A percentile compares a stretch with the other conserved stretches of the same genome.
Conservation (phyloP, 2,329 filamentous ascomycete genomes). For the Penicillium sp. region DNA sequence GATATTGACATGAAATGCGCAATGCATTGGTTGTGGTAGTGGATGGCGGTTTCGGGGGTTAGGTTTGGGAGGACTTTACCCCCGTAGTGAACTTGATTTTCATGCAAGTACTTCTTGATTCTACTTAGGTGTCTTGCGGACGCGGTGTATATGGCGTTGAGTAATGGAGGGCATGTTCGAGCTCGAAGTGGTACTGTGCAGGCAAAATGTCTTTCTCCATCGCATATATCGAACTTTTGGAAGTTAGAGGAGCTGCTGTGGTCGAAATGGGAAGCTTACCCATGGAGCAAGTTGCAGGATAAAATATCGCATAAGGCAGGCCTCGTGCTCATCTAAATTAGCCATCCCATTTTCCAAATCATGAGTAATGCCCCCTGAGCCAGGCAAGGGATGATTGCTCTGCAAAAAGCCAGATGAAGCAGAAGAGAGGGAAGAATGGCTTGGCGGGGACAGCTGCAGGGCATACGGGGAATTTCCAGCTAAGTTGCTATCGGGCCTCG, state of each 20-base stretch:
- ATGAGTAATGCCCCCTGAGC: neutral
- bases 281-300: slow-evolving; percentile 23
- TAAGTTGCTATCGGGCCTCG: neutral
- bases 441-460: slow-evolving; percentile 7
- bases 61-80: slow-evolving; percentile 27
- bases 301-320: slow-evolving; percentile 19
- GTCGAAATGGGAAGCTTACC: slow-evolving; percentile 1
- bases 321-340: slow-evolving; percentile 16
- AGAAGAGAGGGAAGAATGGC: slow-evolving; percentile 8
- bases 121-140: slow-evolving; percentile 39
- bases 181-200: slow-evolving; percentile 42
- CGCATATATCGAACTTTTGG: slow-evolving; percentile 41
- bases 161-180: slow-evolving; percentile 38
- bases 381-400: slow-evolving; percentile 8
- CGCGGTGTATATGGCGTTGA: slow-evolving; percentile 38
- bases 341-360: slow-evolving; percentile 1
- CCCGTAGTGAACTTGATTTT: slow-evolving; percentile 20
- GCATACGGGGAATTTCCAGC: slow-evolving; percentile 7
- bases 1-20: slow-evolving; percentile 40
- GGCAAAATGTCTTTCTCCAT: slow-evolving; percentile 41
- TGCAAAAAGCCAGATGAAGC: slow-evolving; percentile 9
- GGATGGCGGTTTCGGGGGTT: slow-evolving; percentile 35
- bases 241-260: neutral
- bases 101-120: slow-evolving; percentile 23
- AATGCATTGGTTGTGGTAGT: slow-evolving; percentile 43